phyloP scores from a whole-genome alignment of 1,139 yeast species.

The Debaryomycetaceae sp. region DNA sequence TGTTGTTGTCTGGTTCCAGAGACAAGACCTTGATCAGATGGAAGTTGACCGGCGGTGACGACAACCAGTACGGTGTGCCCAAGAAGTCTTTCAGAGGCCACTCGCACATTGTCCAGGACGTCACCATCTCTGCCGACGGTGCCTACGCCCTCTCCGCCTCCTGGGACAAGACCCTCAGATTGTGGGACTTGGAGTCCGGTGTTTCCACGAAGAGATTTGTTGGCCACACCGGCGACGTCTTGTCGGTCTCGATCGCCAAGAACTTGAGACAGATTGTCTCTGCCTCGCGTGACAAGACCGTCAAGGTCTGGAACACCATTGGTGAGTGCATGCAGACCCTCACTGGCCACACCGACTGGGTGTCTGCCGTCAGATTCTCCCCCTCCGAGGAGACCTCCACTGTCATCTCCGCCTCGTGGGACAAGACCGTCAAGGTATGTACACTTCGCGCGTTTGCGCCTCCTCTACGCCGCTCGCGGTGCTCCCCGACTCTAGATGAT shows the following conservation, averaged over 20 bases:
- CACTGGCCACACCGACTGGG: conserved; percentile 98
- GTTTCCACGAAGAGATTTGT: conserved; percentile 92
- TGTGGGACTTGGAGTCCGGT: conserved; percentile 97
- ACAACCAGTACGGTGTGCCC: conserved; percentile 96
- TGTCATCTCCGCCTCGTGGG: conserved; percentile 98
- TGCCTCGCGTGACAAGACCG: conserved; percentile 98
- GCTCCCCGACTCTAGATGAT: conserved; percentile 47
- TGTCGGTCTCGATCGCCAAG: conserved; percentile 94
- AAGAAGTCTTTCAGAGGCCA: conserved; percentile 97
- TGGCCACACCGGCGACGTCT: conserved; percentile 97
- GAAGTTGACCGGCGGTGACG: conserved; percentile 95
- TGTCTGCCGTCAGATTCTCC: conserved; percentile 93
- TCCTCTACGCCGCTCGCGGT: conserved; percentile 5
- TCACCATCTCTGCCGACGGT: conserved; percentile 98
- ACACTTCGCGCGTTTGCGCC: conserved; percentile 6
- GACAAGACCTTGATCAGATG: conserved; percentile 98
- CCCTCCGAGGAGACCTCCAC: conserved; percentile 71
- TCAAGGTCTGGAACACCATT: conserved; percentile 98
- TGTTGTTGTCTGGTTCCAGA: conserved; percentile 97
- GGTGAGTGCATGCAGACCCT: conserved; percentile 98
- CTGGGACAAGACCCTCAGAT: conserved; percentile 99
- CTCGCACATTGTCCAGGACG: conserved; percentile 98
- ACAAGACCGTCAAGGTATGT: conserved; percentile 98
- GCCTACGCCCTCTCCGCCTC: conserved; percentile 98
- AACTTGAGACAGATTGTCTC: conserved; percentile 98